Conservation (phyloP, 31 red algal genomes). For the Porphyra umbilicalis region DNA sequence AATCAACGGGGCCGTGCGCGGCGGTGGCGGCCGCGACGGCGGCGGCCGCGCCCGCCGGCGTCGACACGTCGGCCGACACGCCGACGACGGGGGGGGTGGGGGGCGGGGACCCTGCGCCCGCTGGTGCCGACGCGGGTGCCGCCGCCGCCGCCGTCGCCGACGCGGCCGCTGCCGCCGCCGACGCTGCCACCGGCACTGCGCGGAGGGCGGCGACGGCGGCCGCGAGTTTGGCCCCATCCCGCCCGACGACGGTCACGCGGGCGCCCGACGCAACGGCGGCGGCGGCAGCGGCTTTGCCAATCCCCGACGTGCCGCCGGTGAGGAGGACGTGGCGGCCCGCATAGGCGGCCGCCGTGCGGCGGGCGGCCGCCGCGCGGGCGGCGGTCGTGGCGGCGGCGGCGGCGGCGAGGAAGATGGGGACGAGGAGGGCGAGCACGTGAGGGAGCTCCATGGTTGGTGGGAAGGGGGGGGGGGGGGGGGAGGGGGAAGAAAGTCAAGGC, state of each 20-base stretch:
- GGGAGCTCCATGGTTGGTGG: neutral
- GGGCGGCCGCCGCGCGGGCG: constrained; percentile 3
- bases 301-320: constrained; percentile 75
- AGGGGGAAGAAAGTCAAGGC: constrained; percentile 8
- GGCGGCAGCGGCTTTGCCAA: constrained; percentile 35
- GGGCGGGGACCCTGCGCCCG: neutral
- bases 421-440: neutral
- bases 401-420: constrained; percentile 10
- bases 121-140: neutral
- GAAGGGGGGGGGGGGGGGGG: constrained; percentile 9
- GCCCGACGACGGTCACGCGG: constrained; percentile 31
- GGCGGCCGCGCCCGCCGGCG: constrained; percentile 15
- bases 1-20: constrained; percentile 41
- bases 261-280: constrained; percentile 40
- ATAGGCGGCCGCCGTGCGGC: constrained; percentile 16
- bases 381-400: constrained; percentile 30
- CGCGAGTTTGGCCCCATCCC: constrained; percentile 22
- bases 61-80: constrained; percentile 38
- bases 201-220: constrained; percentile 33
- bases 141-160: neutral
- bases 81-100: constrained; percentile 20
- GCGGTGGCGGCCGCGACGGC: constrained; percentile 29
- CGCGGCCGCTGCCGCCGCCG: neutral
- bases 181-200: neutral
- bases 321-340: constrained; percentile 55